Conservation (phyloP, 257 asterid genomes). For the Lantana camara region DNA sequence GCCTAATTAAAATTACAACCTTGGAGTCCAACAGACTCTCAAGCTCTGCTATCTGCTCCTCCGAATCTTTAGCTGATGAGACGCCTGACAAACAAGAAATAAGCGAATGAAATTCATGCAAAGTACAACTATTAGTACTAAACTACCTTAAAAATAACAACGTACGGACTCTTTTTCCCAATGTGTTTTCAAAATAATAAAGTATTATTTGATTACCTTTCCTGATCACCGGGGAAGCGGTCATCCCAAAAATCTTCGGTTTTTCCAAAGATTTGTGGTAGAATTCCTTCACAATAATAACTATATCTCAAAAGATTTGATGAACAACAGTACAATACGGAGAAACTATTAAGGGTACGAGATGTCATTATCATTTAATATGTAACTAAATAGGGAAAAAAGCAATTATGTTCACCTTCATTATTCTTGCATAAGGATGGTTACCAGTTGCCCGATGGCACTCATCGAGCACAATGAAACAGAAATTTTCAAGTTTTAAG, state of each 20-base stretch:
- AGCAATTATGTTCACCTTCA: slow-evolving; percentile 58
- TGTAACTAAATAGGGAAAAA: neutral
- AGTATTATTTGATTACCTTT: slow-evolving; percentile 47
- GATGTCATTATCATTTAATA: slow-evolving; percentile 8
- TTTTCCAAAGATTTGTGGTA: slow-evolving; percentile 47
- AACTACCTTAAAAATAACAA: too few species aligned
- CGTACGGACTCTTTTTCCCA: too few species aligned
- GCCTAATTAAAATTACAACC: slow-evolving; percentile 36
- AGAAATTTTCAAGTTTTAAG: slow-evolving; percentile 47
- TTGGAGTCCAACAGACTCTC: slow-evolving; percentile 81
- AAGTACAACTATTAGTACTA: neutral
- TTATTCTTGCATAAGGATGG: slow-evolving; percentile 81
- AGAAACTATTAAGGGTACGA: neutral
- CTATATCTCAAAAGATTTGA: slow-evolving; percentile 11
- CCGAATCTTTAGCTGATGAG: slow-evolving; percentile 43
- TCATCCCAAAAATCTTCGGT: slow-evolving; percentile 86
- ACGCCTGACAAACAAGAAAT: slow-evolving; percentile 45
- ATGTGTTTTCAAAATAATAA: neutral
- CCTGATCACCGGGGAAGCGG: slow-evolving; percentile 59
- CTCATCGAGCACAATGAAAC: slow-evolving; percentile 76
- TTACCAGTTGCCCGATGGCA: slow-evolving; percentile 82
- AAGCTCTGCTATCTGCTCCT: slow-evolving; percentile 60
- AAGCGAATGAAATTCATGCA: slow-evolving; percentile 14
- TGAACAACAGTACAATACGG: slow-evolving; percentile 12
- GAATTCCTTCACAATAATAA: slow-evolving; percentile 61